Base-by-base conservation (phyloP, 176 grass and related monocot genomes). In the Carex scoparia region DNA sequence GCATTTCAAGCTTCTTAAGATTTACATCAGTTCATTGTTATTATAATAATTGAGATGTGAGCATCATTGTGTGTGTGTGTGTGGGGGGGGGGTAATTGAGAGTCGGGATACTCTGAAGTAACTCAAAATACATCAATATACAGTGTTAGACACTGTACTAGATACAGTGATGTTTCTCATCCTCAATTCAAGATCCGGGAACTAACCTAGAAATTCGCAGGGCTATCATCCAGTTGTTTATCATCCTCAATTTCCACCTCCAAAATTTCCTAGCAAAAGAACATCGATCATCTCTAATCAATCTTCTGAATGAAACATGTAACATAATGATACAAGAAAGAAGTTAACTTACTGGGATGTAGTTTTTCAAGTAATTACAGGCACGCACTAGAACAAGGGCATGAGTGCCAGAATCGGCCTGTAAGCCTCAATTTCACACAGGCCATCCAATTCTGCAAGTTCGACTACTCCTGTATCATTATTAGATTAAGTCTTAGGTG, bases 181-280 rank as follows among this genome's bases (percentile, higher is more conserved):
- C 23, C 23, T 23, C 23, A 85, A 67, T 44, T 71, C 53, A 54
- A 5, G 35, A 60, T 51, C 53, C 31, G 7, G 8, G 40, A 5
- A 44, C 9, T 67, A 89, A 89, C 86, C 92, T 82, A 98, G 80
- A 93, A 98, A 35, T 94, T 94, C 5, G 85, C 89, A 0, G 92
- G 95, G 33, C 92, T 94, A 80, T 98, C 95, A 77, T 98, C 91
- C 13, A 98, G 37, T 76, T 95, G 91, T 31, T 90, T 91, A 85
- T 99, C 93, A 32, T 95, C 96, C 75, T 99, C 95, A 84, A 95
- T 95, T 57, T 98, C 91, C 71, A 98, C 93, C 60, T 98, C 93
- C 66, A 98, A 85, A 31, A 95, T 94, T 89, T 95, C 96, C 96
- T 95, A 85, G 10, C 1, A 13, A 63, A 63, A 88, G 74, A 82